Conservation (phyloP, 192 early-diverging fungal species). For the Coemansia sp. region DNA sequence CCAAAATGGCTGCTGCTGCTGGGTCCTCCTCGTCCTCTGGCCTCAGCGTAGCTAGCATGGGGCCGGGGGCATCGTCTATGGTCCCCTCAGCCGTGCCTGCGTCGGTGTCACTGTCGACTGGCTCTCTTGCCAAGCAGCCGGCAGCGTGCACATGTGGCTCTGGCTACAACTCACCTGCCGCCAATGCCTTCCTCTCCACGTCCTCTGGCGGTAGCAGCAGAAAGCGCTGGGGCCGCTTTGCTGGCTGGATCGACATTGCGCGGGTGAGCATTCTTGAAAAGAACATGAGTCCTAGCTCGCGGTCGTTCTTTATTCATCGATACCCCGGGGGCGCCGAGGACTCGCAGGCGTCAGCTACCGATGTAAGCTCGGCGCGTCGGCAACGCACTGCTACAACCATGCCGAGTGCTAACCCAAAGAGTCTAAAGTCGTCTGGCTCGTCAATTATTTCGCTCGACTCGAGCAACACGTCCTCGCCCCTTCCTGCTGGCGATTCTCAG, state of each 20-base stretch:
- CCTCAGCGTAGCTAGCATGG: neutral
- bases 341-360: constrained; percentile 1
- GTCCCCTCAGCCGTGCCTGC: neutral
- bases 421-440: constrained; percentile 35
- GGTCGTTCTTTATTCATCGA: constrained; percentile 46
- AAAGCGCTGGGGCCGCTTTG: constrained; percentile 49
- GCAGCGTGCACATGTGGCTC: constrained; percentile 14
- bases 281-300: constrained; percentile 32
- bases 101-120: neutral
- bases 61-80: neutral
- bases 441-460: constrained; percentile 45
- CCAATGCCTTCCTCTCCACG: constrained; percentile 40
- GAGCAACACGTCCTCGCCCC: constrained; percentile 13
- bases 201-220: constrained; percentile 27
- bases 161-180: constrained; percentile 2
- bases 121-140: neutral
- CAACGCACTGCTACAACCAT: constrained; percentile 20
- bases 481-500: constrained; percentile 5
- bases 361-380: constrained; percentile 2
- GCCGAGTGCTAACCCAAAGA: constrained; percentile 6
- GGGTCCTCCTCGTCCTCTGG: neutral
- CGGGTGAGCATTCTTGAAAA: constrained; percentile 50
- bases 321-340: constrained; percentile 23
- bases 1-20: neutral
- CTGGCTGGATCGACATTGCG: constrained; percentile 48